Conservation (phyloP, 2,329 filamentous ascomycete species). For the Clonostachys rhizophaga region DNA sequence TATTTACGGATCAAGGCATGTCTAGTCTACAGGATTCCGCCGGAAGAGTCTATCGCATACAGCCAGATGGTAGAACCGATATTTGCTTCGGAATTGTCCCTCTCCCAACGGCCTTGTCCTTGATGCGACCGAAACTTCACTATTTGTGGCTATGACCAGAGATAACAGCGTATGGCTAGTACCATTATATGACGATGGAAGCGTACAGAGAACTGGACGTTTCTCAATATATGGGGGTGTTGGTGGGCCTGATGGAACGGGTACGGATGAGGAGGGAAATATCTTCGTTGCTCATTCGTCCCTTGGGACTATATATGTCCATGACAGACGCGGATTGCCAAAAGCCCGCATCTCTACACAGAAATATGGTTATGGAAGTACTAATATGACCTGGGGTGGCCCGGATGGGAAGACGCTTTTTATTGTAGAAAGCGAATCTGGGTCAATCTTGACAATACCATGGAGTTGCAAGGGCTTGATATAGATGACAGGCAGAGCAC, state of each 20-base stretch:
- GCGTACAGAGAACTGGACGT: slow-evolving; percentile 6
- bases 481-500: too few species aligned
- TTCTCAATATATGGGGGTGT: slow-evolving; percentile 4
- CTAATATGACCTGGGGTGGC: slow-evolving; percentile 2
- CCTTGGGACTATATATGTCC: slow-evolving; percentile 4
- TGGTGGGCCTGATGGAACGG: slow-evolving; percentile 6
- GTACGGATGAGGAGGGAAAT: slow-evolving; percentile 5
- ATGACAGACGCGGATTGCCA: slow-evolving; percentile 1
- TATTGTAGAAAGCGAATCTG: slow-evolving; percentile 2
- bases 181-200: slow-evolving; percentile 6
- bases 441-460: background rate
- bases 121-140: background rate
- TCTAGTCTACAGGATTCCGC: slow-evolving; percentile 4
- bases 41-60: slow-evolving; percentile 4
- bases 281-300: slow-evolving; percentile 7
- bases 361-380: background rate
- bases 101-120: slow-evolving; percentile 7
- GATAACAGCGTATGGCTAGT: slow-evolving; percentile 7
- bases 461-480: slow-evolving; percentile 1
- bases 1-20: slow-evolving; percentile 8
- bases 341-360: background rate
- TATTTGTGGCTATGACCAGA: slow-evolving; percentile 7
- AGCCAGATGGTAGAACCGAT: slow-evolving; percentile 1
- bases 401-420: background rate
- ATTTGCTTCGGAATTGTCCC: slow-evolving; percentile 4